Evolutionary conservation across 1,284 basidiomycete genomes (phyloP), one percentile per base, ranked within the genome.

Genomic region (Microbotryum lychnidis-dioicae): DNA sequence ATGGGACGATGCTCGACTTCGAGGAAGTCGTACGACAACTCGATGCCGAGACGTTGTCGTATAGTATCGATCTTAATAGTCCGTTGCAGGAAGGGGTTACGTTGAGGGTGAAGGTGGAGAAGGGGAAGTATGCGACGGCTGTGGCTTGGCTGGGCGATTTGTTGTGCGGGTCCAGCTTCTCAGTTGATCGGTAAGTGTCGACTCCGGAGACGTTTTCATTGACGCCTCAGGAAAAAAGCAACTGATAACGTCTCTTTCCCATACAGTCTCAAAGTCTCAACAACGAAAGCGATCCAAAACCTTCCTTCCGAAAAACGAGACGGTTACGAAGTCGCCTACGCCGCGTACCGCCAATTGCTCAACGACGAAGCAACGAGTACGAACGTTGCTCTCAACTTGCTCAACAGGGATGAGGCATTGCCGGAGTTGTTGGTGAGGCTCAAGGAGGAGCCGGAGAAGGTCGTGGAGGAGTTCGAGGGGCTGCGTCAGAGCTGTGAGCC

Each of bases 261-360:
- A 42, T 10, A 42, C 37, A 91, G 91, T 56, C 78, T 99, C 44
- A 84, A 87, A 71, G 85, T 98, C 49, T 86, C 85, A 49, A 80
- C 90, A 48, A 89, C 91, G 27, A 97, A 97, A 77, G 83, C 91
- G 56, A 83, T 88, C 49, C 94, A 97, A 75, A 86, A 86, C 29
- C 79, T 98, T n/a, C 96, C 96, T 0, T 86, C 92, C 72, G 80
- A 90, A 73, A 98, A 97, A 80, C 83, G 96, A 51, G 87, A 91
- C 71, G 96, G 93, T 2, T 83, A 80, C 71, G 85, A 83, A 25
- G 87, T 98, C 14, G 79, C 92, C 50, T 80, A 81, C 29, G 87
- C 91, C 9, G 79, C 92, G 49, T 85, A 83, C 75, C 77, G 83
- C 27, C 81, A 85, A 58, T 72, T 91, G 47, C 74, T 91, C 57